These are phyloP conservation scores for Capillidium rhysosporum DNA, from an alignment of 371 early-diverging fungal species.

Conservation along the genomic window DNA sequence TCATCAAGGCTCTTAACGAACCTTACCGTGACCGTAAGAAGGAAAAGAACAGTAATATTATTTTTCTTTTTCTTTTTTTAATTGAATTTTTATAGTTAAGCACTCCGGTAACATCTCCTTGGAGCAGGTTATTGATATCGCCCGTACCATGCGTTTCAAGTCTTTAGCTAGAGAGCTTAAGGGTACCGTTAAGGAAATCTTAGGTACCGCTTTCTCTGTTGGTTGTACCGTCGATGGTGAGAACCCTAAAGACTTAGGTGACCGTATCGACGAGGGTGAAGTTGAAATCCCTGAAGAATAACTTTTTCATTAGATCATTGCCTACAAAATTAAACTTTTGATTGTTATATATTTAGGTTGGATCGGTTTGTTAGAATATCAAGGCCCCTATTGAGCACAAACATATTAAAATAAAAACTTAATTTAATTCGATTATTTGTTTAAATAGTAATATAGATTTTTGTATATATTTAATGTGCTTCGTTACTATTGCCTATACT, in stretches of 20 bases:
- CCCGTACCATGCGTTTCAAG: constrained; percentile 89
- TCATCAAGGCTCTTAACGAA: constrained; percentile 98
- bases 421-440: too few relatives aligned
- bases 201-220: constrained; percentile 91
- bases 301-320: too few relatives aligned
- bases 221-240: constrained; percentile 95
- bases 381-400: too few relatives aligned
- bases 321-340: too few relatives aligned
- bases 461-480: too few relatives aligned
- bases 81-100: constrained; percentile 30
- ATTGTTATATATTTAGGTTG: too few relatives aligned
- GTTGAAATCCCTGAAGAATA: constrained; percentile 45
- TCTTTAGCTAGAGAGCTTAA: constrained; percentile 68
- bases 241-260: constrained; percentile 61
- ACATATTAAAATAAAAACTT: too few relatives aligned
- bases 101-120: constrained; percentile 84
- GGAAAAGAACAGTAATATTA: constrained; percentile 86
- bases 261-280: constrained; percentile 53
- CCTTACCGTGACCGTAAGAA: constrained; percentile 98
- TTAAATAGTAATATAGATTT: too few relatives aligned
- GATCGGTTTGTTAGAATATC: too few relatives aligned
- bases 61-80: constrained; percentile 7
- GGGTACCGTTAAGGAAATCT: constrained; percentile 97
- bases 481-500: too few relatives aligned
- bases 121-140: constrained; percentile 90